Evolutionary conservation across 345 rosid species (phyloP).

Genomic region (Limnanthes douglasii): DNA sequence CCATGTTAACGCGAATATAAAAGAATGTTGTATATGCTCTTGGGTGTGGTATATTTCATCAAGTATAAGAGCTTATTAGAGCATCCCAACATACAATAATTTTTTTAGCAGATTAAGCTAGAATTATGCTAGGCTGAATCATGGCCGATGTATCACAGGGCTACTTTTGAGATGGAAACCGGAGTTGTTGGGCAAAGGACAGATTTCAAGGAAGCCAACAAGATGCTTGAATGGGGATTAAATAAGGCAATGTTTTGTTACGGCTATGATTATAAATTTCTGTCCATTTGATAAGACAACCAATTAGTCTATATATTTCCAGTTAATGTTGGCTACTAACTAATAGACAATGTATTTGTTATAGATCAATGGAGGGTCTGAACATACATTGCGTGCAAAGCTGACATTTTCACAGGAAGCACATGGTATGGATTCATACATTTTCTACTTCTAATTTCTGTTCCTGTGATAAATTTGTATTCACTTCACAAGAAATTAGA

Average conservation of each 20-base stretch:
- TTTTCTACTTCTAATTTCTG: neutral
- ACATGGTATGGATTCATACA: conserved; percentile 37
- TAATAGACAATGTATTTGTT: conserved; percentile 5
- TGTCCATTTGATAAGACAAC: too few species aligned
- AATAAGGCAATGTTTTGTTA: conserved; percentile 92
- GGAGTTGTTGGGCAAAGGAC: conserved; percentile 82
- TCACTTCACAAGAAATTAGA: neutral
- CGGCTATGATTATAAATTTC: too few species aligned
- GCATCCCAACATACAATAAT: neutral
- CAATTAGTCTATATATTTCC: too few species aligned
- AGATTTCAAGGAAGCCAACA: conserved; percentile 80
- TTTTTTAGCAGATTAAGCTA: neutral
- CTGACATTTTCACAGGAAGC: conserved; percentile 85
- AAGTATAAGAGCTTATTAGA: neutral
- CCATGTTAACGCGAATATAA: too few species aligned
- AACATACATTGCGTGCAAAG: conserved; percentile 83
- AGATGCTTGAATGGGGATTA: conserved; percentile 82
- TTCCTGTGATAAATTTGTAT: neutral
- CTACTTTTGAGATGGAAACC: conserved; percentile 72
- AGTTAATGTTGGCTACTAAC: too few species aligned
- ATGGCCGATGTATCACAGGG: conserved; percentile 22
- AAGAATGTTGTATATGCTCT: neutral
- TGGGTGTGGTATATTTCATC: neutral
- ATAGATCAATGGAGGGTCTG: conserved; percentile 91
- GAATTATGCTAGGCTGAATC: neutral